Conservation (phyloP, 176 grass and related monocot genomes). For the Phyllostachys edulis region DNA sequence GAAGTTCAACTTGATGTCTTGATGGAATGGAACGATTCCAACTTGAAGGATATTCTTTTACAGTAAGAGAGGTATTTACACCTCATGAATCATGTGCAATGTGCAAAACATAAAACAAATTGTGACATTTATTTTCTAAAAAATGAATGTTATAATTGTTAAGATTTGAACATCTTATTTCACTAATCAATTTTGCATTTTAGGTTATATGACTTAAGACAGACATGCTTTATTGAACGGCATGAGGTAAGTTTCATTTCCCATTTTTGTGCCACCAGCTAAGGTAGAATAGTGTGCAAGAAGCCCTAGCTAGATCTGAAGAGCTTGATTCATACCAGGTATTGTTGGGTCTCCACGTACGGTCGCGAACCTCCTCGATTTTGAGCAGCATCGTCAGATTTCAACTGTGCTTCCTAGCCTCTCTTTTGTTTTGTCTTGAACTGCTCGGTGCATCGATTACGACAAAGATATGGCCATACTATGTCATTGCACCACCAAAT, state of each 20-base stretch:
- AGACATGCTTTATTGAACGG: conserved; percentile 48
- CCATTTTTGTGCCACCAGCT: background rate
- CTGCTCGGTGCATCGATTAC: no score
- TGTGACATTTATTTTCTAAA: background rate
- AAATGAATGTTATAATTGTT: background rate
- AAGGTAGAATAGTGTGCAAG: no score
- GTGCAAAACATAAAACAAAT: background rate
- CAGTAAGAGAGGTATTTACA: background rate
- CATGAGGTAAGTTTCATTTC: conserved; percentile 35
- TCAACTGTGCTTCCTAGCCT: no score
- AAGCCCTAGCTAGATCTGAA: no score
- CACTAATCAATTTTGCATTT: conserved; percentile 2
- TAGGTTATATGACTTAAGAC: conserved; percentile 53
- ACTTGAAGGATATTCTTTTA: conserved; percentile 3
- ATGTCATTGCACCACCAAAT: no score
- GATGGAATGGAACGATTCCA: background rate
- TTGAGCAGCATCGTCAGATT: no score
- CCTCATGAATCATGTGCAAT: background rate
- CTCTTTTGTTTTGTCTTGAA: no score
- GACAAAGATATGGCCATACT: no score
- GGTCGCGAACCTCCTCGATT: no score
- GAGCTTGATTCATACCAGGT: no score
- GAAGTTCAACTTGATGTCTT: background rate
- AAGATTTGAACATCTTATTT: background rate
- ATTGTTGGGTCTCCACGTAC: no score